phyloP scores from a whole-genome alignment of 345 rosid genomes.

The Ailanthus altissimus region DNA sequence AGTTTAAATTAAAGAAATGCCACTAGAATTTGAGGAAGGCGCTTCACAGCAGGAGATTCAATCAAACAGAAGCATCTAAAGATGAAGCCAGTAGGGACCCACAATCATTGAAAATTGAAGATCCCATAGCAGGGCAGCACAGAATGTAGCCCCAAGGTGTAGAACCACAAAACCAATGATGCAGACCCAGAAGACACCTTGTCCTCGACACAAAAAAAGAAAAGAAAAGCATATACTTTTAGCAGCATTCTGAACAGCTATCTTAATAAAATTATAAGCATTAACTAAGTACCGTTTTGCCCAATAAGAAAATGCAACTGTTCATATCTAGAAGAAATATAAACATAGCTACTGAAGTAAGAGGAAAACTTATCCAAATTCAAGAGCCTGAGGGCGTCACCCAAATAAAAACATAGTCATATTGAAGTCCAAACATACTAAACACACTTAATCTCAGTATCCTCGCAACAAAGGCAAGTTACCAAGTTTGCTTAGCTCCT shows the following conservation, averaged over 20 bases:
- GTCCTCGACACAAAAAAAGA: conserved; percentile 52
- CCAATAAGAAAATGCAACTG: conserved; percentile 35
- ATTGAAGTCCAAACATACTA: conserved; percentile 64
- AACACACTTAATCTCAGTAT: conserved; percentile 51
- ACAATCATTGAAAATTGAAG: conserved; percentile 64
- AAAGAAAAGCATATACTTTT: conserved; percentile 59
- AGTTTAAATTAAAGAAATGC: conserved; percentile 50
- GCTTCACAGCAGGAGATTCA: conserved; percentile 53
- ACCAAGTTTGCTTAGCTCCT: conserved; percentile 65
- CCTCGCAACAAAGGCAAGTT: conserved; percentile 26
- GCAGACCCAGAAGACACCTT: conserved; percentile 88
- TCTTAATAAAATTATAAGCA: conserved; percentile 40
- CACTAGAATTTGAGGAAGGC: conserved; percentile 46
- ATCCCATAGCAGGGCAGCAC: conserved; percentile 64
- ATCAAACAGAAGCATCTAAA: conserved; percentile 56
- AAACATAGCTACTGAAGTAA: conserved; percentile 52
- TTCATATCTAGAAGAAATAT: conserved; percentile 39
- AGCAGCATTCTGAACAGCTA: conserved; percentile 44
- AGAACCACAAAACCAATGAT: conserved; percentile 85
- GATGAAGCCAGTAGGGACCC: conserved; percentile 58
- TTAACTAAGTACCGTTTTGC: conserved; percentile 32
- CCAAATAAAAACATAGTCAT: conserved; percentile 62
- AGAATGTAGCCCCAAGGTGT: conserved; percentile 58
- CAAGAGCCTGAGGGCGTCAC: conserved; percentile 55
- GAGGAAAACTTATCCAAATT: conserved; percentile 72